phyloP scores from a whole-genome alignment of 2,329 filamentous ascomycete genomes.

The Diaporthe helianthi region DNA sequence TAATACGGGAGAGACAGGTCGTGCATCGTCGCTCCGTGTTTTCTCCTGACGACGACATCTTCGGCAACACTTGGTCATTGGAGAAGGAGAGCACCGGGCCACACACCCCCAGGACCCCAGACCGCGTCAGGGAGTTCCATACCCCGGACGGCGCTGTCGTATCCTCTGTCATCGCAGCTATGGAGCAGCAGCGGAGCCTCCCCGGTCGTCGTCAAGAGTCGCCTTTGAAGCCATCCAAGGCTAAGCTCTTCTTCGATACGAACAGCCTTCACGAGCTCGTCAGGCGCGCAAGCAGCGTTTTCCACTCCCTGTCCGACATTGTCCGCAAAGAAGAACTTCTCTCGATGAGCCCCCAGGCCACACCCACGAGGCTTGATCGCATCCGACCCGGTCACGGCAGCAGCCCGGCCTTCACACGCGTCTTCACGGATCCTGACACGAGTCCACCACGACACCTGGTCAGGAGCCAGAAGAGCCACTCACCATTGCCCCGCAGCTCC shows the following conservation, averaged over 20 bases:
- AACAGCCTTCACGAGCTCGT: slow-evolving; percentile 73
- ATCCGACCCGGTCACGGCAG: slow-evolving; percentile 53
- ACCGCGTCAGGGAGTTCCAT: slow-evolving; percentile 41
- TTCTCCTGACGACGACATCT: slow-evolving; percentile 71
- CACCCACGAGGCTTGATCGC: slow-evolving; percentile 53
- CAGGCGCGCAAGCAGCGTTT: slow-evolving; percentile 65
- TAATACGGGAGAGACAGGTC: slow-evolving; percentile 60
- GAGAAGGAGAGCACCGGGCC: slow-evolving; percentile 47
- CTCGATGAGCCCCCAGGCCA: slow-evolving; percentile 61
- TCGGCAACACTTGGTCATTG: slow-evolving; percentile 59
- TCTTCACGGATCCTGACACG: slow-evolving; percentile 68
- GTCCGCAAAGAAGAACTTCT: slow-evolving; percentile 66
- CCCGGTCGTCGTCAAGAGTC: slow-evolving; percentile 48
- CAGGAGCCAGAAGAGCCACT: slow-evolving; percentile 62
- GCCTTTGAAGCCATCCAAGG: slow-evolving; percentile 48
- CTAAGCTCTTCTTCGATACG: slow-evolving; percentile 71
- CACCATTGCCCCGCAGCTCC: slow-evolving; percentile 56
- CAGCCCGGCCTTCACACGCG: slow-evolving; percentile 71
- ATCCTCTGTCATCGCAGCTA: slow-evolving; percentile 68
- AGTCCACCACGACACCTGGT: slow-evolving; percentile 60
- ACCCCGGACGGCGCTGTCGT: slow-evolving; percentile 56
- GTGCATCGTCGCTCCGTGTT: slow-evolving; percentile 67
- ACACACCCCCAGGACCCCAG: slow-evolving; percentile 50
- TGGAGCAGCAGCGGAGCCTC: slow-evolving; percentile 61
- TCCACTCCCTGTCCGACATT: slow-evolving; percentile 65